phyloP scores from a whole-genome alignment of 768 basidiomycete species.

The Piloderma croceum region DNA sequence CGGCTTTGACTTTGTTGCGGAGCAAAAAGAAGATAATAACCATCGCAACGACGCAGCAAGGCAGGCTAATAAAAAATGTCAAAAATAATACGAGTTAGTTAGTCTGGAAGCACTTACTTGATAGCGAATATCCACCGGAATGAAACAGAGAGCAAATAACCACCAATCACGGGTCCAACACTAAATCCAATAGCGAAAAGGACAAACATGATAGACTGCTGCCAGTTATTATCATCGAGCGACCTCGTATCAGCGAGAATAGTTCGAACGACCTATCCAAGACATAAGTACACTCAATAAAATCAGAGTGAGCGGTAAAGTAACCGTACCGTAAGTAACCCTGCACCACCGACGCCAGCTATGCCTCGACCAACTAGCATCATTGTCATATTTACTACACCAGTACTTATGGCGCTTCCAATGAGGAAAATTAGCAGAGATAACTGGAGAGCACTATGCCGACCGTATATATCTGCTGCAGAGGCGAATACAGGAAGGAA shows the following conservation, averaged over 20 bases:
- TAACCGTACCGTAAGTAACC: slow-evolving; percentile 37
- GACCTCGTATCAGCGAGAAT: slow-evolving; percentile 40
- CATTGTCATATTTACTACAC: slow-evolving; percentile 39
- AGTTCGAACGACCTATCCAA: slow-evolving; percentile 39
- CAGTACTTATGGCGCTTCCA: slow-evolving; percentile 44
- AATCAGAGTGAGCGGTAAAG: neutral
- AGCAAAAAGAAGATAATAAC: slow-evolving; percentile 37
- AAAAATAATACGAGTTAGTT: neutral
- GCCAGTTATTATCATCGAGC: slow-evolving; percentile 37
- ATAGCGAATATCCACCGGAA: slow-evolving; percentile 55
- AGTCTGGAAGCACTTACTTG: slow-evolving; percentile 31
- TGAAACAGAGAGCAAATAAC: slow-evolving; percentile 31
- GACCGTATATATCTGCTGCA: slow-evolving; percentile 45
- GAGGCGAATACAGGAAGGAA: slow-evolving; percentile 49
- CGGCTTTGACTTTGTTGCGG: slow-evolving; percentile 24
- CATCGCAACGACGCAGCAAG: slow-evolving; percentile 31
- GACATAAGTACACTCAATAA: too few relatives aligned
- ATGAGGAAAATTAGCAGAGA: slow-evolving; percentile 40
- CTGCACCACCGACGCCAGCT: slow-evolving; percentile 46
- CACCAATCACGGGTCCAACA: slow-evolving; percentile 42
- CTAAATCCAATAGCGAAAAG: slow-evolving; percentile 39
- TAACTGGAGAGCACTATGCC: slow-evolving; percentile 41
- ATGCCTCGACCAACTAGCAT: slow-evolving; percentile 43
- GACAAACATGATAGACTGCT: slow-evolving; percentile 36
- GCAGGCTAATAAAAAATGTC: slow-evolving; percentile 30